These are phyloP conservation scores for Phytophthora pinifolia DNA, from an alignment of 352 stramenopile genomes.

Conservation along the genomic window DNA sequence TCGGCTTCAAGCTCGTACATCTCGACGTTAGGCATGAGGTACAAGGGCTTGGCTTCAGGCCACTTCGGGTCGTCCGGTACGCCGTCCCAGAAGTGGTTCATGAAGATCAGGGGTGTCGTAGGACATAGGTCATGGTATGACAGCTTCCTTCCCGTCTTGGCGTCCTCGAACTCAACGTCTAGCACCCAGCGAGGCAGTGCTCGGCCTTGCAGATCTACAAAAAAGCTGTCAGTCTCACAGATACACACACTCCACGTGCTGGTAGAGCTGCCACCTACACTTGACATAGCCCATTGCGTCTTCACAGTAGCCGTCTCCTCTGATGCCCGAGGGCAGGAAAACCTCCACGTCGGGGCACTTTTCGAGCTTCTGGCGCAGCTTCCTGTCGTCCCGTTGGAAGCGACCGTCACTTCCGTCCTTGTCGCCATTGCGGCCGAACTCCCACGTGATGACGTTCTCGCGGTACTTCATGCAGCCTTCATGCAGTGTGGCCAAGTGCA, in stretches of 20 bases:
- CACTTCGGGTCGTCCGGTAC: slow-evolving; percentile 27
- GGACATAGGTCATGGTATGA: slow-evolving; percentile 62
- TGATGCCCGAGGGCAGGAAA: slow-evolving; percentile 48
- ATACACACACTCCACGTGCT: background rate
- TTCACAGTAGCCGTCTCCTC: slow-evolving; percentile 68
- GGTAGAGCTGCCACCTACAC: slow-evolving; percentile 32
- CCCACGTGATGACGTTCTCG: slow-evolving; percentile 46
- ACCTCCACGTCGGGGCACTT: slow-evolving; percentile 64
- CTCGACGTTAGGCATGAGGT: slow-evolving; percentile 55
- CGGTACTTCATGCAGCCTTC: slow-evolving; percentile 40
- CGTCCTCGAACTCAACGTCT: slow-evolving; percentile 36
- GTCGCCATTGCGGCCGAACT: slow-evolving; percentile 25
- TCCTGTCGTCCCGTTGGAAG: slow-evolving; percentile 35
- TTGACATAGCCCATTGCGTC: slow-evolving; percentile 73
- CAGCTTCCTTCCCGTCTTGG: slow-evolving; percentile 24
- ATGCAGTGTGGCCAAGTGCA: slow-evolving; percentile 56
- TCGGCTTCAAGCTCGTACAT: slow-evolving; percentile 51
- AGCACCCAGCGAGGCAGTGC: slow-evolving; percentile 52
- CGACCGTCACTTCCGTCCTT: slow-evolving; percentile 12
- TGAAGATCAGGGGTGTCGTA: slow-evolving; percentile 49
- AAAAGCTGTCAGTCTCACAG: background rate
- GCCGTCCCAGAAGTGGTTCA: slow-evolving; percentile 61
- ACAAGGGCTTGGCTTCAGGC: slow-evolving; percentile 42
- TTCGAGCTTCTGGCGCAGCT: slow-evolving; percentile 43
- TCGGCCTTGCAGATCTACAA: slow-evolving; percentile 44